Evolutionary conservation across 2,329 filamentous ascomycete species (phyloP), one percentile per base, ranked within the genome.

Genomic region (Penicillium sp.): DNA sequence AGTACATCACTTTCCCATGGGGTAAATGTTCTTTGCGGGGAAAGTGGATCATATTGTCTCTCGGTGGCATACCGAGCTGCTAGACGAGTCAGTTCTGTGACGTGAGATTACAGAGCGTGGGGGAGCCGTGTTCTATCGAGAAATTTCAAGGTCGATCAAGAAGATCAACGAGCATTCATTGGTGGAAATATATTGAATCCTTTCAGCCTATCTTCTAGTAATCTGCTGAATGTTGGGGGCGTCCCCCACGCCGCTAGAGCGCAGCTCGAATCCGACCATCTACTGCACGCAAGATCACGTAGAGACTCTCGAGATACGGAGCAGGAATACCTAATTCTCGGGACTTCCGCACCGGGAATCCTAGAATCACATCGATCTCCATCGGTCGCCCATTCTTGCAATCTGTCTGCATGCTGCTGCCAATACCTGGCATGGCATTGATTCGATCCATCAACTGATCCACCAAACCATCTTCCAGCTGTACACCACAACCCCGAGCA

Each of bases 291-390:
- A 71, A 40, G 40, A 71, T 48, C 6, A 72, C 67, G 58, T 75
- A 74, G 8, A 79, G 58, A 18, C 72, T 70, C 58, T 73, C 75
- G 58, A 79, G 54, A 16, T 67, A 71, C 1, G 76, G 76, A 2
- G 72, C 73, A n/a, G 66, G 56, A 19, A 79, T 68, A 0, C 71
- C 70, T 13, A 75, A 59, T 49, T 78, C 74, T 42, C 63, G 68
- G 1, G 74, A 72, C 58, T 73, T 77, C 48, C 60, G 62, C 53
- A 75, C 71, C 4, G 75, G 74, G 40, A 69, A 73, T 0, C 77
- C 78, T 21, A 80, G 55, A 23, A 80, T 79, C 1, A 79, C 75
- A 49, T 79, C 77, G n/a, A 79, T 69, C 59, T 79, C 77, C 70
- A 80, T 68, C 2, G 72, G 70, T 24, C 75, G 63, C 1, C 75